Percentiles rank a stretch among this genome's conserved stretches.
Evolutionary conservation across 106 monocot species (phyloP).

Genomic region (Allium fistulosum): DNA sequence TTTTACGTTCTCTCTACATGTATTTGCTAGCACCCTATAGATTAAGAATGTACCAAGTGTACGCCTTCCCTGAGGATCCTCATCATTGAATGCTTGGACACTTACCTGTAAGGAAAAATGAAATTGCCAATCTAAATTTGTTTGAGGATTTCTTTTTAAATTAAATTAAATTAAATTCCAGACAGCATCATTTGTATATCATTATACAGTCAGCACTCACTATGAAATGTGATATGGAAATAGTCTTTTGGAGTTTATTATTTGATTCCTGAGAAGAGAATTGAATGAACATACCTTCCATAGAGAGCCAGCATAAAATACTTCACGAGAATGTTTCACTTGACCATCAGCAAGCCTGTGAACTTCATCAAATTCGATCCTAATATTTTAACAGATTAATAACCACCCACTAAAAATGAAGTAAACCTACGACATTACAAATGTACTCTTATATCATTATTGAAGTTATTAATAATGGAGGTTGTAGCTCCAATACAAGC

Average conservation of each 20-base stretch:
- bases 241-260: no score
- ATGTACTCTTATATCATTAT: no score
- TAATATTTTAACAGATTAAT: constrained; percentile 11
- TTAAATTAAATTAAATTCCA: no score
- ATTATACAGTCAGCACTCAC: no score
- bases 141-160: not conserved
- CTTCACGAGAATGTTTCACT: constrained; percentile 96
- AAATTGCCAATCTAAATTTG: not conserved
- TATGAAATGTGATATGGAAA: no score
- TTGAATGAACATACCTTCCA: constrained; percentile 65
- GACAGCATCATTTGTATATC: no score
- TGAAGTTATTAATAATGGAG: no score
- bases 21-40: not conserved
- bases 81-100: constrained; percentile 97
- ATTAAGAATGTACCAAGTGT: constrained; percentile 61
- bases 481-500: no score
- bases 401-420: no score
- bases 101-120: constrained; percentile 48
- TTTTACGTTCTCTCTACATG: not conserved
- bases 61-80: constrained; percentile 94
- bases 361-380: constrained; percentile 93
- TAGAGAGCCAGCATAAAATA: constrained; percentile 92
- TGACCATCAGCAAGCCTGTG: constrained; percentile 80
- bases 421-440: no score
- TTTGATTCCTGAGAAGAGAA: no score